Conservation (phyloP, 176 grass and related monocot genomes). For the Stipa capillata region DNA sequence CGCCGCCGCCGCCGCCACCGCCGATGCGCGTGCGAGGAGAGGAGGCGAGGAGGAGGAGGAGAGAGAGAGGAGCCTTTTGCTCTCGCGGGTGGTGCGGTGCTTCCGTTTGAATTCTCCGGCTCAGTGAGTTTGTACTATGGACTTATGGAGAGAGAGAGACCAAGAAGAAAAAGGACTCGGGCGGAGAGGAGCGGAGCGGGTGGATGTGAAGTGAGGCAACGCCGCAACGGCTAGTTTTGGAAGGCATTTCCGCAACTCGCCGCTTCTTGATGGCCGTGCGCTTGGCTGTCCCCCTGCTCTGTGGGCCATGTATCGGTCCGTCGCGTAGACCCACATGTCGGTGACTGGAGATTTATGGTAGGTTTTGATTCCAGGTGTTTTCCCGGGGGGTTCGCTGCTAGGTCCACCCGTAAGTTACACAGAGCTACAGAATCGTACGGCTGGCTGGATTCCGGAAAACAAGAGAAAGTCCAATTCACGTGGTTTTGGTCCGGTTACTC, state of each 20-base stretch:
- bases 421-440: too few species aligned
- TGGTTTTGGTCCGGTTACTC: neutral
- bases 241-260: neutral
- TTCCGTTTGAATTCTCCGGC: slow-evolving; percentile 22
- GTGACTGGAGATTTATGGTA: neutral
- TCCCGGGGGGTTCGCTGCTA: neutral
- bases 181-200: neutral
- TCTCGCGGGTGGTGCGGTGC: neutral
- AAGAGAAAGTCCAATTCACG: neutral
- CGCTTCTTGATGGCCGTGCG: neutral
- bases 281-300: neutral
- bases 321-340: neutral
- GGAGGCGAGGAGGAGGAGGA: neutral
- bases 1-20: neutral
- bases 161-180: neutral
- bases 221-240: slow-evolving; percentile 20
- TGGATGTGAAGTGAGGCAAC: neutral
- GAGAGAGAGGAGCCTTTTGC: neutral
- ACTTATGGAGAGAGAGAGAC: neutral
- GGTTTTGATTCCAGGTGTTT: neutral
- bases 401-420: neutral
- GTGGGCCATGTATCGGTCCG: neutral
- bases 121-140: neutral
- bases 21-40: neutral
- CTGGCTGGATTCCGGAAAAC: neutral